Evolutionary conservation across 1,284 basidiomycete genomes (phyloP), one percentile per base, ranked within the genome.

Genomic region (Malassezia brasiliensis): DNA sequence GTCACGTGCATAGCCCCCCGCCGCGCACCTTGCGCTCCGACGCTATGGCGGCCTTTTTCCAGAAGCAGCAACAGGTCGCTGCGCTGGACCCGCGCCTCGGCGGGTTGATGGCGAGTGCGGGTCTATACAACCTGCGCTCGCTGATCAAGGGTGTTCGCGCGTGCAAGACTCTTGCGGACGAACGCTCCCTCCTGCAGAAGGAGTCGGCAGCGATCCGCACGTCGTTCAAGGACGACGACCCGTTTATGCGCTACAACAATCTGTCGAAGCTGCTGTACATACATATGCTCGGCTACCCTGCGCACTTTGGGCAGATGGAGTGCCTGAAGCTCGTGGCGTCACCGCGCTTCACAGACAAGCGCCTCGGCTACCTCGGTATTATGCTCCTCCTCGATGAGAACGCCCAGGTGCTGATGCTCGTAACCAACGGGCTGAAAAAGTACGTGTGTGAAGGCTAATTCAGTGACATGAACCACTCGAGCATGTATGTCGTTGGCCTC

Each of bases 241-340:
- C 69, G 28, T 85, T 37, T 87, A 85, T 77, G 81, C 85, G 91
- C 54, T 87, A 96, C 77, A 90, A 96, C 80, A 96, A 94, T 78
- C 86, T 98, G 74, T 91, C 93, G 58, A 98, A 98, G 76, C 82
- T 98, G 20, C 84, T 99, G 61, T 98, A 99, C 79, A 98, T 99
- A 76, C 91, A 98, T 77, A 98, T 99, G 94, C 85, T 99, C 22
- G 94, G 94, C 55, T 96, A 94, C 56, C 90, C 93, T 3, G 94
- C 94, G 30, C 94, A 99, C 76, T 99, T 96, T 74, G 94, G 94
- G 47, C 94, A 99, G 80, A 96, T 99, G 76, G 94, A 98, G 79
- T 99, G 94, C 78, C 81, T 99, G 64, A 98, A 98, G 78, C 85
- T 99, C 50, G 94, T 98, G 41, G 94, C 94, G n/a, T 90, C 89